Percentiles rank a stretch among this genome's conserved stretches.
Evolutionary conservation across 768 basidiomycete species (phyloP).

Genomic region (Thelephora ganbajun): DNA sequence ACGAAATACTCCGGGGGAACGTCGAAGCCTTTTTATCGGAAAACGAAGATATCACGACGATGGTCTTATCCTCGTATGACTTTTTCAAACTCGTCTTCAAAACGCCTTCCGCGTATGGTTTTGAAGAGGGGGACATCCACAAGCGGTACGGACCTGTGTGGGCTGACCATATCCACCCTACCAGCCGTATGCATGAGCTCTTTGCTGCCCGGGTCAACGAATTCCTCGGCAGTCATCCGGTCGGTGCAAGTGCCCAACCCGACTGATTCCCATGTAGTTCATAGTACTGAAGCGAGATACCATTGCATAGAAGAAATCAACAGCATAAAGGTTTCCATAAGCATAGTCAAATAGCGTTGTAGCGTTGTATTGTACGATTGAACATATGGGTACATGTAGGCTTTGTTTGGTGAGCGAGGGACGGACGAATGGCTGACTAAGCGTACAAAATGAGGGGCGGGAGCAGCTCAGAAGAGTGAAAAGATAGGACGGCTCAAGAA

Average conservation of each 20-base stretch:
- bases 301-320: not conserved
- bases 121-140: slow-evolving; percentile 18
- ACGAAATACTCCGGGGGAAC: slow-evolving; percentile 21
- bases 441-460: too few relatives aligned
- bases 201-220: slow-evolving; percentile 29
- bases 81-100: slow-evolving; percentile 34
- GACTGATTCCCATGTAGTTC: too few relatives aligned
- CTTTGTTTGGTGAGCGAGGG: too few relatives aligned
- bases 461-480: too few relatives aligned
- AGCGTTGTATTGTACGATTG: too few relatives aligned
- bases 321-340: too few relatives aligned
- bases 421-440: too few relatives aligned
- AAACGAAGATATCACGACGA: slow-evolving; percentile 30
- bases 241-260: too few relatives aligned
- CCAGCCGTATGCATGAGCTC: slow-evolving; percentile 33
- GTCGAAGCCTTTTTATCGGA: slow-evolving; percentile 21
- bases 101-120: slow-evolving; percentile 27
- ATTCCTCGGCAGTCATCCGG: slow-evolving; percentile 17
- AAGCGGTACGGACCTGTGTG: slow-evolving; percentile 28
- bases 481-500: too few relatives aligned
- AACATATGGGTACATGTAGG: too few relatives aligned
- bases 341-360: too few relatives aligned
- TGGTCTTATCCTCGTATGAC: slow-evolving; percentile 35
- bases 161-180: slow-evolving; percentile 40
- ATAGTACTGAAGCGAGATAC: too few relatives aligned